Conservation (phyloP, 2,329 filamentous ascomycete genomes). For the Claviceps cyperi region DNA sequence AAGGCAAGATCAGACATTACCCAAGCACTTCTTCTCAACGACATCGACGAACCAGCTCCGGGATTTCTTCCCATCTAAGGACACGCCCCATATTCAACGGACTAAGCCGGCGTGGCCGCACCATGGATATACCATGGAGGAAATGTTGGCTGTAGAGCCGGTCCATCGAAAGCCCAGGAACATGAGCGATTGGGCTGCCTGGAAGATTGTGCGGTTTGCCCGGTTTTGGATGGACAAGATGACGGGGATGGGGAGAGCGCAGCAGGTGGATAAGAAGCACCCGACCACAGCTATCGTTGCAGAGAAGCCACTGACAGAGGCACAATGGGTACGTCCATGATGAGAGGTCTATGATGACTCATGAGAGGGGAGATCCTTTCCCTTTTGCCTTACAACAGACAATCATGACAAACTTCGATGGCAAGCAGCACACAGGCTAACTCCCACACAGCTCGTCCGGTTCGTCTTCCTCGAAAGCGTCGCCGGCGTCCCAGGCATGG, state of each 20-base stretch:
- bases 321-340: slow-evolving; percentile 52
- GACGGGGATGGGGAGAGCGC: slow-evolving; percentile 59
- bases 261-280: slow-evolving; percentile 46
- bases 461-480: slow-evolving; percentile 93
- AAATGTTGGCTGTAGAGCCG: slow-evolving; percentile 61
- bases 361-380: too few relatives aligned
- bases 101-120: slow-evolving; percentile 57
- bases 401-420: background rate
- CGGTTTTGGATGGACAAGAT: slow-evolving; percentile 69
- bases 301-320: slow-evolving; percentile 55
- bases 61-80: slow-evolving; percentile 49
- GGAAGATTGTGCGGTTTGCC: slow-evolving; percentile 59
- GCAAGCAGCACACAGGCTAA: background rate
- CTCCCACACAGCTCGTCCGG: slow-evolving; percentile 44
- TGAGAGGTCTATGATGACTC: too few relatives aligned
- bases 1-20: background rate
- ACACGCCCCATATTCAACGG: slow-evolving; percentile 45
- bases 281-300: slow-evolving; percentile 40
- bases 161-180: slow-evolving; percentile 63
- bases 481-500: slow-evolving; percentile 92
- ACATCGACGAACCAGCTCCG: slow-evolving; percentile 30
- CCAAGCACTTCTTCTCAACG: slow-evolving; percentile 37
- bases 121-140: slow-evolving; percentile 59
- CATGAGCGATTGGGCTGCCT: slow-evolving; percentile 64
- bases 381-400: background rate